phyloP scores from a whole-genome alignment of 2,329 filamentous ascomycete genomes.

The Orbilia javanica region DNA sequence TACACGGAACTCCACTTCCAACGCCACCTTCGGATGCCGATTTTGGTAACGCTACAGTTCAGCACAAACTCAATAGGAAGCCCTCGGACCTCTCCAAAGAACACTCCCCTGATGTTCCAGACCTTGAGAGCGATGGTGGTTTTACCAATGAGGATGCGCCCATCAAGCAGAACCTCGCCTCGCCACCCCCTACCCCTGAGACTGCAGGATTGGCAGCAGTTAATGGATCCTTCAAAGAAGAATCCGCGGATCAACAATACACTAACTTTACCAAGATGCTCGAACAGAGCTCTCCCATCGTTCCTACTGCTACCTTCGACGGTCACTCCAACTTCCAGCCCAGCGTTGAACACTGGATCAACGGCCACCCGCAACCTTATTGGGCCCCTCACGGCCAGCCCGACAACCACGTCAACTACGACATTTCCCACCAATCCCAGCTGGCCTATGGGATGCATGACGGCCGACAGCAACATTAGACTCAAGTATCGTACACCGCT shows the following conservation, averaged over 20 bases:
- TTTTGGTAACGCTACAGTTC: constrained; percentile 41
- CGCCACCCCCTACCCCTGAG: constrained; percentile 54
- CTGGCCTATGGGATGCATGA: constrained; percentile 56
- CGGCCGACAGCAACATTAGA: constrained; percentile 40
- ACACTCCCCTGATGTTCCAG: constrained; percentile 55
- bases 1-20: constrained; percentile 50
- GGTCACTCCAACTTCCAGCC: constrained; percentile 31
- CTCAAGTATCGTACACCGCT: neutral
- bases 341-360: constrained; percentile 52
- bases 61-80: constrained; percentile 53
- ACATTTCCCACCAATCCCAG: constrained; percentile 42
- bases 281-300: constrained; percentile 50
- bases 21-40: constrained; percentile 57
- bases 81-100: constrained; percentile 57
- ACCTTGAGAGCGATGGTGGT: constrained; percentile 54
- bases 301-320: constrained; percentile 29
- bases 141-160: constrained; percentile 44
- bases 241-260: constrained; percentile 45
- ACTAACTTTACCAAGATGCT: constrained; percentile 56
- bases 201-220: constrained; percentile 45
- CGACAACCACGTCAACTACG: constrained; percentile 19
- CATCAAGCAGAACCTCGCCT: constrained; percentile 49
- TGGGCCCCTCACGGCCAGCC: constrained; percentile 34
- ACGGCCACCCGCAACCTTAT: constrained; percentile 37
- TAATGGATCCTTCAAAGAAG: constrained; percentile 35